Evolutionary conservation across 257 asterid species (phyloP).

Genomic region (Primulina huaijiensis): DNA sequence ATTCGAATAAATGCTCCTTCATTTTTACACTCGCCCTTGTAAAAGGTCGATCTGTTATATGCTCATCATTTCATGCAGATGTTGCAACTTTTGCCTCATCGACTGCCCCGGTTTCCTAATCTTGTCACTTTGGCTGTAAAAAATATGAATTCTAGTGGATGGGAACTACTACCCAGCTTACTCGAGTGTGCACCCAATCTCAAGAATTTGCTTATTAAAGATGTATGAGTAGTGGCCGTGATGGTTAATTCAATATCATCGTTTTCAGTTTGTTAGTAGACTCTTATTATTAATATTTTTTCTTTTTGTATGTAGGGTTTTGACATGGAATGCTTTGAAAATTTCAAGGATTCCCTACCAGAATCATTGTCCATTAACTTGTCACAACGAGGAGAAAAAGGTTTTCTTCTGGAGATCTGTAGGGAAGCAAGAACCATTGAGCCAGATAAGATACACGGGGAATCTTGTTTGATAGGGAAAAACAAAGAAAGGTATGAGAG

Average conservation of each 20-base stretch:
- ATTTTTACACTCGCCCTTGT: not conserved
- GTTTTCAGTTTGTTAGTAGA: not conserved
- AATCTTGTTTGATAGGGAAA: no score
- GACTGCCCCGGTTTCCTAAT: constrained; percentile 15
- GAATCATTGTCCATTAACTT: constrained; percentile 12
- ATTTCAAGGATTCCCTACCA: constrained; percentile 4
- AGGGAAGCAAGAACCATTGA: no score
- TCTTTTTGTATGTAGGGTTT: constrained; percentile 20
- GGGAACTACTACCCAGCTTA: constrained; percentile 17
- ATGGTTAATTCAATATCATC: not conserved
- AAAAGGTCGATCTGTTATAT: not conserved
- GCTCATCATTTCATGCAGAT: constrained; percentile 17
- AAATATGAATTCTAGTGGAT: not conserved
- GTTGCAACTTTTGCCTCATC: not conserved
- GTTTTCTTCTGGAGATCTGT: not conserved
- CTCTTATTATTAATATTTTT: not conserved
- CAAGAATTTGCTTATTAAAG: not conserved
- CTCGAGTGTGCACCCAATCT: constrained; percentile 24
- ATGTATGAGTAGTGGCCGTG: constrained; percentile 1
- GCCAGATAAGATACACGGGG: no score
- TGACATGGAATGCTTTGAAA: constrained; percentile 2
- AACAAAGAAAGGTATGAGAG: no score
- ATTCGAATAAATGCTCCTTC: not conserved
- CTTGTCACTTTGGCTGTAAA: not conserved
- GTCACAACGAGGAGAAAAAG: not conserved